phyloP scores from a whole-genome alignment of 2,329 filamentous ascomycete species.

The Cercospora berteroae region DNA sequence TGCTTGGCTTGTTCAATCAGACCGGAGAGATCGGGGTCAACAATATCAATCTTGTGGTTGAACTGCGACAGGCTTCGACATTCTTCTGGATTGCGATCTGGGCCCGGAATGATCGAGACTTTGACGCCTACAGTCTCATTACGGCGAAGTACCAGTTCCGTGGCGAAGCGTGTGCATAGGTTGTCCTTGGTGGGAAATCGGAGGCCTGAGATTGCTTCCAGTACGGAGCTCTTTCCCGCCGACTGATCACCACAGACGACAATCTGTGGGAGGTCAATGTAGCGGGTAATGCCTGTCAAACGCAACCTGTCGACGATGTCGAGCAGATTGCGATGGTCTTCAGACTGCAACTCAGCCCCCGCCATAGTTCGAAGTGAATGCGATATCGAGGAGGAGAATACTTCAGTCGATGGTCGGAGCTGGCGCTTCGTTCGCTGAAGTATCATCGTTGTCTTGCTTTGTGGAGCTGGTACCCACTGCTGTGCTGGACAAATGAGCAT shows the following conservation, averaged over 20 bases:
- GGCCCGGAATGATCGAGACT: slow-evolving; percentile 8
- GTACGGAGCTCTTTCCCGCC: slow-evolving; percentile 61
- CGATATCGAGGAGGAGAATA: not conserved
- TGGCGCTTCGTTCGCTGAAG: not conserved
- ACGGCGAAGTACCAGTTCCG: slow-evolving; percentile 28
- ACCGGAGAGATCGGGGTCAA: not conserved
- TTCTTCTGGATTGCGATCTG: not conserved
- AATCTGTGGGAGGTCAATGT: slow-evolving; percentile 30
- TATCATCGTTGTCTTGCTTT: not conserved
- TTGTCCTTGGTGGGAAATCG: slow-evolving; percentile 57
- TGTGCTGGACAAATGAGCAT: not conserved
- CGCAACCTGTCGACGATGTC: not conserved
- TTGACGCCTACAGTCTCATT: not conserved
- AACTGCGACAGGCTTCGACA: not conserved
- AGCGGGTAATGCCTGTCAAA: not conserved
- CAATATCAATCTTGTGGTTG: not conserved
- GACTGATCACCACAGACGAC: slow-evolving; percentile 61
- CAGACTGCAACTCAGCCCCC: not conserved
- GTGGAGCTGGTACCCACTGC: not conserved
- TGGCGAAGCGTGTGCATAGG: slow-evolving; percentile 51
- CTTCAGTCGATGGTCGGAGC: not conserved
- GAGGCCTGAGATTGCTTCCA: slow-evolving; percentile 61
- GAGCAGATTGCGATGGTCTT: not conserved
- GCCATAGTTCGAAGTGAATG: not conserved
- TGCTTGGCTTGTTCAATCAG: not conserved